These are phyloP conservation scores for Bremia lactucae DNA, from an alignment of 352 stramenopile species.

Conservation along the genomic window DNA sequence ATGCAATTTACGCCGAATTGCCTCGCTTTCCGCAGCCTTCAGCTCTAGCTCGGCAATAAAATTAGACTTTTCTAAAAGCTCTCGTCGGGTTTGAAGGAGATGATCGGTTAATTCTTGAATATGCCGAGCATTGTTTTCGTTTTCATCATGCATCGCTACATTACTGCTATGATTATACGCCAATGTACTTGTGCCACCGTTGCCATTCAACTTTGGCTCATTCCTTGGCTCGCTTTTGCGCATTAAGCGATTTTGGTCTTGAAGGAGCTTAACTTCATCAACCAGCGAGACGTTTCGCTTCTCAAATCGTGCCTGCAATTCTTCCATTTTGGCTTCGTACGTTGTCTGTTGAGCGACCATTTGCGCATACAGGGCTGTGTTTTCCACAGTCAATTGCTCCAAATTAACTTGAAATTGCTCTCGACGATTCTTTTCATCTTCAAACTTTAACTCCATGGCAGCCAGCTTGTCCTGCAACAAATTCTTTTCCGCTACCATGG, in stretches of 20 bases:
- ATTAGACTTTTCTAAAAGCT: conserved; percentile 51
- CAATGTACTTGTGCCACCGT: conserved; percentile 1
- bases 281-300: conserved; percentile 59
- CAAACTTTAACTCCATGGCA: conserved; percentile 59
- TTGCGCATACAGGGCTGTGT: conserved; percentile 76
- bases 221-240: conserved; percentile 26
- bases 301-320: conserved; percentile 53
- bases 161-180: conserved; percentile 6
- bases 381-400: conserved; percentile 77
- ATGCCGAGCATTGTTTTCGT: conserved; percentile 33
- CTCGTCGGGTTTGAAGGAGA: conserved; percentile 42
- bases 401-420: conserved; percentile 84
- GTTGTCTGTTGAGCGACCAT: conserved; percentile 80
- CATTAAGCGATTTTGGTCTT: conserved; percentile 72
- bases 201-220: conserved; percentile 3
- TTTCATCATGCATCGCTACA: conserved; percentile 14
- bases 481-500: conserved; percentile 67
- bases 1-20: conserved; percentile 91
- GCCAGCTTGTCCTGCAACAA: conserved; percentile 53
- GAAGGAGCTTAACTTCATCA: conserved; percentile 65
- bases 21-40: conserved; percentile 49
- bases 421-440: conserved; percentile 66
- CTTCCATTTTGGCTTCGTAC: conserved; percentile 75
- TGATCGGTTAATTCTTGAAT: conserved; percentile 69
- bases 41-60: conserved; percentile 57